Conservation (phyloP, 2,329 filamentous ascomycete genomes). For the Verticillium longisporum region DNA sequence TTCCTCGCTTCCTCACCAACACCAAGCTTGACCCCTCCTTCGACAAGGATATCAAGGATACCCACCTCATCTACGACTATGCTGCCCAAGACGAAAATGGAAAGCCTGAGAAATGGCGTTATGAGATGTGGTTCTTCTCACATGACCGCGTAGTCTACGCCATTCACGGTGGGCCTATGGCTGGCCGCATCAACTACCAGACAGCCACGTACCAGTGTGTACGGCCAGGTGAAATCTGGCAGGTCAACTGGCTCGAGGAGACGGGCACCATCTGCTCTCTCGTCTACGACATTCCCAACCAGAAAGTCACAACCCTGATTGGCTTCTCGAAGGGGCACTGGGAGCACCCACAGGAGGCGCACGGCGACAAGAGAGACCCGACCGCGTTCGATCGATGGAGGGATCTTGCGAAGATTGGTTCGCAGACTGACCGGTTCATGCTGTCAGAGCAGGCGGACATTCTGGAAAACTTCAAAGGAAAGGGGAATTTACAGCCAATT, state of each 20-base stretch:
- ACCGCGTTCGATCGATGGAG: slow-evolving; percentile 46
- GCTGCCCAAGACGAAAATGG: slow-evolving; percentile 37
- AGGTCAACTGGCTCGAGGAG: slow-evolving; percentile 55
- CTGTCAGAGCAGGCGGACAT: slow-evolving; percentile 48
- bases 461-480: slow-evolving; percentile 40
- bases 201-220: slow-evolving; percentile 50
- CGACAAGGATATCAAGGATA: slow-evolving; percentile 43
- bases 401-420: slow-evolving; percentile 37
- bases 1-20: slow-evolving; percentile 11
- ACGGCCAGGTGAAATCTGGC: slow-evolving; percentile 50
- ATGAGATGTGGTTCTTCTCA: slow-evolving; percentile 57
- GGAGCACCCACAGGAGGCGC: slow-evolving; percentile 40
- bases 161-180: slow-evolving; percentile 55
- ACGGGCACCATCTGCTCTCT: slow-evolving; percentile 50
- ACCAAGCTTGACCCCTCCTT: slow-evolving; percentile 23
- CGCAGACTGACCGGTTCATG: slow-evolving; percentile 41
- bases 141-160: slow-evolving; percentile 48
- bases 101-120: slow-evolving; percentile 51
- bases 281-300: slow-evolving; percentile 45
- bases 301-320: slow-evolving; percentile 43
- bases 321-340: slow-evolving; percentile 50
- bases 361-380: slow-evolving; percentile 48
- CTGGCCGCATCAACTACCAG: slow-evolving; percentile 46
- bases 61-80: slow-evolving; percentile 52
- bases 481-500: slow-evolving; percentile 39